phyloP scores from a whole-genome alignment of 352 stramenopile species.

The Pythium coloratum region DNA sequence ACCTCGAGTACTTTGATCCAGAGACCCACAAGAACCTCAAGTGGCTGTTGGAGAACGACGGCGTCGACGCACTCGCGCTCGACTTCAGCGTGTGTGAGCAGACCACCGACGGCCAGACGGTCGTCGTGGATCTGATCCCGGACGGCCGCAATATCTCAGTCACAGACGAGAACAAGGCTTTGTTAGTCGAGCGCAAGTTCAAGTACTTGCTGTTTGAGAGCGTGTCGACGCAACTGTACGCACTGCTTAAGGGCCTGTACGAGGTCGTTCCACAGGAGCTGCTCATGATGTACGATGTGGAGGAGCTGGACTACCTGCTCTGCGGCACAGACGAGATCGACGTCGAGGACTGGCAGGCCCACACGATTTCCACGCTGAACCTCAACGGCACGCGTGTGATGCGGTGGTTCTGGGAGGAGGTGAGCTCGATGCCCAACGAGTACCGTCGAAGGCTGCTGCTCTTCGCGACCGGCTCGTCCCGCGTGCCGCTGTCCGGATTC shows the following conservation, averaged over 20 bases:
- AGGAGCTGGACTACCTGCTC: slow-evolving; percentile 96
- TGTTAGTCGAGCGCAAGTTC: slow-evolving; percentile 89
- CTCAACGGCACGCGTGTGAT: slow-evolving; percentile 37
- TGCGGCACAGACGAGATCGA: slow-evolving; percentile 95
- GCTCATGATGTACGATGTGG: slow-evolving; percentile 94
- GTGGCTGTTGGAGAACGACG: slow-evolving; percentile 58
- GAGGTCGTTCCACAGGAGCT: slow-evolving; percentile 94
- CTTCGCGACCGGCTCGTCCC: slow-evolving; percentile 75
- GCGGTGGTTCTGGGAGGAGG: slow-evolving; percentile 96
- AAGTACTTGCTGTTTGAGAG: slow-evolving; percentile 52
- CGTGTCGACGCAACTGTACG: slow-evolving; percentile 50
- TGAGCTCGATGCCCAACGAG: slow-evolving; percentile 84
- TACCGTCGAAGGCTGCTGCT: slow-evolving; percentile 68
- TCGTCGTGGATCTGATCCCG: slow-evolving; percentile 38
- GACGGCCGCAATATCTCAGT: slow-evolving; percentile 66
- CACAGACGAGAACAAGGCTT: slow-evolving; percentile 92
- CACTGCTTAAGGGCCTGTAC: slow-evolving; percentile 91
- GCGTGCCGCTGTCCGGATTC: slow-evolving; percentile 71
- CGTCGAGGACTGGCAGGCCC: slow-evolving; percentile 92
- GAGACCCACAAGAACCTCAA: slow-evolving; percentile 50
- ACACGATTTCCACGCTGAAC: slow-evolving; percentile 69
- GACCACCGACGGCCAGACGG: slow-evolving; percentile 21
- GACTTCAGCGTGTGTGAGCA: slow-evolving; percentile 43
- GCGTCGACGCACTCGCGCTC: slow-evolving; percentile 51
- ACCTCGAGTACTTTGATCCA: slow-evolving; percentile 85